Percentiles rank a stretch among this genome's conserved stretches.
Evolutionary conservation across 1,139 yeast species (phyloP).

Genomic region (Geotrichum candidum): DNA sequence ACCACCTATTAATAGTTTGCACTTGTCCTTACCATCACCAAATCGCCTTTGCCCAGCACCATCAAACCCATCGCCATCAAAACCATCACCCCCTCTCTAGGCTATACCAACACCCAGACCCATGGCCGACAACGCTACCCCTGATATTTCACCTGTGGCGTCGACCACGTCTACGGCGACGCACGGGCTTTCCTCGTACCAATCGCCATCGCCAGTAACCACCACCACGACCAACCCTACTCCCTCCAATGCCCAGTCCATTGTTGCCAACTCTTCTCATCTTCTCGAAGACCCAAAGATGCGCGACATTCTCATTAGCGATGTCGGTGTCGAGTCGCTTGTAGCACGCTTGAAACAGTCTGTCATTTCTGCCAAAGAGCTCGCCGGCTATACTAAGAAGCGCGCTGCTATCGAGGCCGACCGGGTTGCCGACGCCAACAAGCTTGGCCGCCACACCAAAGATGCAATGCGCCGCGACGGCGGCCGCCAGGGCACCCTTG

Average conservation of each 20-base stretch:
- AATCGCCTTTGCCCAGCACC: background rate
- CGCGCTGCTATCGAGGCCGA: slow-evolving; percentile 76
- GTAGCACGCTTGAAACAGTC: slow-evolving; percentile 72
- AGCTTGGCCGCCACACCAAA: slow-evolving; percentile 53
- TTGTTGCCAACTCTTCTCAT: slow-evolving; percentile 20
- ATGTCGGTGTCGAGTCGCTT: slow-evolving; percentile 56
- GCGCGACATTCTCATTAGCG: slow-evolving; percentile 48
- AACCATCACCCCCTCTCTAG: background rate
- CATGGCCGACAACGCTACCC: background rate
- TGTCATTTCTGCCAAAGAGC: slow-evolving; percentile 76
- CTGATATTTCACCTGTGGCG: background rate
- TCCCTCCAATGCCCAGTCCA: no score
- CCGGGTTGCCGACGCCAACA: slow-evolving; percentile 65
- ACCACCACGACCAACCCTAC: background rate
- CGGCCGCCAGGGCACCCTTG: slow-evolving; percentile 64
- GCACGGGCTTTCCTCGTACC: background rate
- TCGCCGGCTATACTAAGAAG: slow-evolving; percentile 68
- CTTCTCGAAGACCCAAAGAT: slow-evolving; percentile 46
- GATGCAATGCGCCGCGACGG: slow-evolving; percentile 45
- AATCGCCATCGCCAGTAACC: background rate
- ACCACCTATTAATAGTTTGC: background rate
- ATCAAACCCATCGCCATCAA: background rate
- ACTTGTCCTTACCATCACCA: background rate
- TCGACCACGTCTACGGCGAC: background rate
- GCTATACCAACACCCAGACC: background rate